These are phyloP conservation scores for Wickerhamiella slavikovae DNA, from an alignment of 805 yeast species.

Conservation along the genomic window DNA sequence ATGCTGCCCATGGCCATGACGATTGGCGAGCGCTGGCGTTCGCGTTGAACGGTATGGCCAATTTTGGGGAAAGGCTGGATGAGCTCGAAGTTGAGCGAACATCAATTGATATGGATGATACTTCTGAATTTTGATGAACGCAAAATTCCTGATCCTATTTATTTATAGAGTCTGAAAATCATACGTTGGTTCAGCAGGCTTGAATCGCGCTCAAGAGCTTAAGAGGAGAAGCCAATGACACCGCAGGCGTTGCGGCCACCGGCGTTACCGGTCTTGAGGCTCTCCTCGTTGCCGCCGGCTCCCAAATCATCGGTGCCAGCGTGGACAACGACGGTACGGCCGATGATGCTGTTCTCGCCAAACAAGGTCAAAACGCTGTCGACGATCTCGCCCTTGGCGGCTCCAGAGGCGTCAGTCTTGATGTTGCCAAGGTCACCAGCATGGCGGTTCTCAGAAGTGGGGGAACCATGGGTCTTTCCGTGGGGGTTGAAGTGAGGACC, in stretches of 20 bases:
- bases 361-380: slow-evolving; percentile 61
- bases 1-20: too few species aligned
- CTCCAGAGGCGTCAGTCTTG: slow-evolving; percentile 67
- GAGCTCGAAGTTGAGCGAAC: too few species aligned
- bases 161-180: too few species aligned
- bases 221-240: slow-evolving; percentile 73
- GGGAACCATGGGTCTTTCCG: slow-evolving; percentile 73
- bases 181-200: too few species aligned
- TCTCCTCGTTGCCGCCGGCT: slow-evolving; percentile 79
- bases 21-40: too few species aligned
- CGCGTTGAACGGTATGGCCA: too few species aligned
- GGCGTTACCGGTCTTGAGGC: slow-evolving; percentile 90
- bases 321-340: slow-evolving; percentile 91
- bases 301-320: slow-evolving; percentile 88
- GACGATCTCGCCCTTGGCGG: slow-evolving; percentile 74
- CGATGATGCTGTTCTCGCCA: slow-evolving; percentile 75
- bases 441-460: slow-evolving; percentile 49
- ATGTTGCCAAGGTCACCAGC: slow-evolving; percentile 96
- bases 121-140: too few species aligned
- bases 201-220: too few species aligned
- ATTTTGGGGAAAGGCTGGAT: too few species aligned
- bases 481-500: slow-evolving; percentile 96
- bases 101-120: too few species aligned
- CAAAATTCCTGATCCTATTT: too few species aligned
- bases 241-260: slow-evolving; percentile 98